Evolutionary conservation across 2,329 filamentous ascomycete species (phyloP), one percentile per base, ranked within the genome.

Genomic region (Colletotrichum sp.): DNA sequence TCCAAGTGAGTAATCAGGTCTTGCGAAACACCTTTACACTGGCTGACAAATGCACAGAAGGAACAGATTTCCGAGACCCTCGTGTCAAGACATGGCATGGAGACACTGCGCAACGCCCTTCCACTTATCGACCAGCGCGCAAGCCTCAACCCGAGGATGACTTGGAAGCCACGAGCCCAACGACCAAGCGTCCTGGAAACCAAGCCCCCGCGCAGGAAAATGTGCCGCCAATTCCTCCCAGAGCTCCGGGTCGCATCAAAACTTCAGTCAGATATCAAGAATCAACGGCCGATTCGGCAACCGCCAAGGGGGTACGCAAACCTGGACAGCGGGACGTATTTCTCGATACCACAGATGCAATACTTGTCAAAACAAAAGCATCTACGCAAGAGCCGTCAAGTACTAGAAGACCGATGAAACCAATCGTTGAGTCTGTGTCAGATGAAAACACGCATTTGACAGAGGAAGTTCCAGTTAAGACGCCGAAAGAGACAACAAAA

Each of bases 71-170:
- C 36, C 59, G 70, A 73, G 64, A 74, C n/a, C 28, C 44, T 64
- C 59, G 74, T 12, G 64, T 55, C 13, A 74, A 62, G 16, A 74
- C 74, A 18, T 76, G 74, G 74, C 74, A 76, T 15, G 74, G 74
- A n/a, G 39, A 69, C n/a, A 68, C 57, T 21, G 21, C 49, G 21
- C 74, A 76, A 30, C 74, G 71, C 21, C 74, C 74, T 9, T 76
- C 74, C 9, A 74, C 59, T 5, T 69, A 65, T 21, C 64, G 74
- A 7, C 59, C 49, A 24, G 55, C 28, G 7, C 34, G 44, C 21
- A 32, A 28, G 18, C 34, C 8, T 18, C 8, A 8, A 6, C 18
- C 34, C 32, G 28, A 26, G 7, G 15, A 55, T 16, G 32, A 60
- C 1, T 28, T 34, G 10, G 74, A 74, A 32, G 59, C 18, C 5